Evolutionary conservation across 805 yeast species (phyloP).

Genomic region (Middelhovenomyces tepae): DNA sequence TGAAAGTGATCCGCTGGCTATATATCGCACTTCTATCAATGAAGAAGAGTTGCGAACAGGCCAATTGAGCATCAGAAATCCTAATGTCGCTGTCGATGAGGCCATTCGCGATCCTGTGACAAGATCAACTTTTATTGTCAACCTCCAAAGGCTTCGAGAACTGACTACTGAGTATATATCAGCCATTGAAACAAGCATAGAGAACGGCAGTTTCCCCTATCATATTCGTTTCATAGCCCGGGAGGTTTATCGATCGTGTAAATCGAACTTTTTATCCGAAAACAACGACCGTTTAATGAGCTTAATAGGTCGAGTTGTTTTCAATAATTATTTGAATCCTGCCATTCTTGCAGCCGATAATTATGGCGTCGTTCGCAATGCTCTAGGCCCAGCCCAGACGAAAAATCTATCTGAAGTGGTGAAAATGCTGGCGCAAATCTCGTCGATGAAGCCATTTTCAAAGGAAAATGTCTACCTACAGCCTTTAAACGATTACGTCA

Average conservation of each 20-base stretch:
- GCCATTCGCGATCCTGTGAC: conserved; percentile 81
- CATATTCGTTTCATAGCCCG: conserved; percentile 50
- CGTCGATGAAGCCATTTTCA: conserved; percentile 59
- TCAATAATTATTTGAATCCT: conserved; percentile 27
- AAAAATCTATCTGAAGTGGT: conserved; percentile 51
- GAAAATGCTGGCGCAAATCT: conserved; percentile 55
- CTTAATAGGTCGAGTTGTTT: conserved; percentile 51
- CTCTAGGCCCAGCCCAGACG: conserved; percentile 29
- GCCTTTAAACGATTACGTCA: conserved; percentile 69
- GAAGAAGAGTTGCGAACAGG: conserved; percentile 28
- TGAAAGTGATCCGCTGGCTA: conserved; percentile 68
- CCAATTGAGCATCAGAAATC: conserved; percentile 29
- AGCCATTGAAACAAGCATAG: conserved; percentile 37
- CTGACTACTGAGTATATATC: conserved; percentile 52
- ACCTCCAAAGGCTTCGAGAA: conserved; percentile 69
- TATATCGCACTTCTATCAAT: conserved; percentile 21
- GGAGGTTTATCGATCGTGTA: conserved; percentile 24
- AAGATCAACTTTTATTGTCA: conserved; percentile 56
- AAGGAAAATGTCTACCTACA: conserved; percentile 57
- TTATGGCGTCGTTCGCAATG: conserved; percentile 41
- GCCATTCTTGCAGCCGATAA: conserved; percentile 32
- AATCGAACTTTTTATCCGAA: conserved; percentile 19
- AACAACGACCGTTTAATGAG: conserved; percentile 46
- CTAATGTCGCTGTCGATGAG: conserved; percentile 42
- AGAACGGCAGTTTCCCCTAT: conserved; percentile 43